phyloP scores from a whole-genome alignment of 345 rosid genomes.

The Salix udensis region DNA sequence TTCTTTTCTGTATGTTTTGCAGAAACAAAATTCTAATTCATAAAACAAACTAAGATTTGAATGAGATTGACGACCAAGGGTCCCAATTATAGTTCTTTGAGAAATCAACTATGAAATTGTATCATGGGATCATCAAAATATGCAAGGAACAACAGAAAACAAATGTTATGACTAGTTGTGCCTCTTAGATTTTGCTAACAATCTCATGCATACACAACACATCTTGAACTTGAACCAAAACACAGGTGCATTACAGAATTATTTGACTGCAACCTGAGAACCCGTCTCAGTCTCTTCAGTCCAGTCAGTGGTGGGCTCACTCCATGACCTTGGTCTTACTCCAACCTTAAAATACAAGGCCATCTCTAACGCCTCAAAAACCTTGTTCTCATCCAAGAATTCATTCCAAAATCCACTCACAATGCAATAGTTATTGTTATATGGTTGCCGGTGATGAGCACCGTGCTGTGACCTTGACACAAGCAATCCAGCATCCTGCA shows the following conservation, averaged over 20 bases:
- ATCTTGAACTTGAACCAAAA: background rate
- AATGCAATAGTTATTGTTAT: slow-evolving; percentile 81
- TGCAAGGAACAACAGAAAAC: background rate
- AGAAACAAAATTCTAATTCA: background rate
- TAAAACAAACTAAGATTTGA: background rate
- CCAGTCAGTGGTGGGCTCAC: slow-evolving; percentile 66
- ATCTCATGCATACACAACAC: background rate
- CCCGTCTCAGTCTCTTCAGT: slow-evolving; percentile 40
- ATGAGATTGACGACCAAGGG: background rate
- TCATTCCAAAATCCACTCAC: slow-evolving; percentile 83
- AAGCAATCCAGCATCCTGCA: slow-evolving; percentile 70
- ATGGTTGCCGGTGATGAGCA: slow-evolving; percentile 74
- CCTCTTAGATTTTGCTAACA: background rate
- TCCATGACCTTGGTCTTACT: slow-evolving; percentile 78
- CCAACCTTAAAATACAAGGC: slow-evolving; percentile 51
- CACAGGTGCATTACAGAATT: background rate
- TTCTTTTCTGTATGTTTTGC: background rate
- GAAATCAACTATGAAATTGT: background rate
- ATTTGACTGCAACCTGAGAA: slow-evolving; percentile 22
- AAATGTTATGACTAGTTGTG: background rate
- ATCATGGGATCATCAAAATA: background rate
- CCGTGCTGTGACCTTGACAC: slow-evolving; percentile 66
- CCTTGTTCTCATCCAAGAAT: slow-evolving; percentile 52
- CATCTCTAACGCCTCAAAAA: slow-evolving; percentile 81
- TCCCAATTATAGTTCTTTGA: background rate